Conservation (phyloP, 1,139 yeast species). For the Debaryomyces fabryi region DNA sequence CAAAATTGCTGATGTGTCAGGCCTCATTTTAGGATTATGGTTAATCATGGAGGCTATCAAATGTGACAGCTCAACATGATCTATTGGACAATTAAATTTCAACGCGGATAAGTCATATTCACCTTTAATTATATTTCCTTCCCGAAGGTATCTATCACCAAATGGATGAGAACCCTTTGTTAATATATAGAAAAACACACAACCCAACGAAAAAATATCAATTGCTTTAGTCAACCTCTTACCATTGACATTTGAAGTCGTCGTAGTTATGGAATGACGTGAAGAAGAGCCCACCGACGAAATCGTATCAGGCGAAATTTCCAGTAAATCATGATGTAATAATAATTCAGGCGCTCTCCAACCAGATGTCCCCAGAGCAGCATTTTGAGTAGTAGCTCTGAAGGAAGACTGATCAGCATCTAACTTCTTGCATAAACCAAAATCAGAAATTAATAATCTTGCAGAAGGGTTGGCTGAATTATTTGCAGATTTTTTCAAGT, state of each 20-base stretch:
- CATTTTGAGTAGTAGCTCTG: slow-evolving; percentile 87
- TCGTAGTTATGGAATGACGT: slow-evolving; percentile 9
- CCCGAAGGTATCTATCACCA: slow-evolving; percentile 86
- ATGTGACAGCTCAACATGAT: slow-evolving; percentile 68
- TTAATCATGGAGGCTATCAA: slow-evolving; percentile 73
- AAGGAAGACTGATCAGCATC: slow-evolving; percentile 94
- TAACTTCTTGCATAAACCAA: slow-evolving; percentile 89
- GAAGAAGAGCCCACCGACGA: slow-evolving; percentile 33
- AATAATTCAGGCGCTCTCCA: slow-evolving; percentile 97
- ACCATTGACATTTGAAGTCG: slow-evolving; percentile 22
- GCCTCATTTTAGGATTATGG: slow-evolving; percentile 69
- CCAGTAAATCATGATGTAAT: slow-evolving; percentile 45
- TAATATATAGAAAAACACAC: slow-evolving; percentile 86
- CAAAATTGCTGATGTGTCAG: slow-evolving; percentile 67
- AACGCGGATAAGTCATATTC: slow-evolving; percentile 56
- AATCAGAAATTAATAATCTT: slow-evolving; percentile 86
- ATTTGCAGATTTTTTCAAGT: slow-evolving; percentile 36
- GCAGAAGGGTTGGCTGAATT: slow-evolving; percentile 24
- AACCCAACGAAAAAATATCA: slow-evolving; percentile 92
- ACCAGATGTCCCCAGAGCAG: slow-evolving; percentile 92
- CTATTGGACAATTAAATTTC: slow-evolving; percentile 43
- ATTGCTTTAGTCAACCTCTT: slow-evolving; percentile 85
- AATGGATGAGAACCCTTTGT: slow-evolving; percentile 92
- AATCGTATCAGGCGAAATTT: slow-evolving; percentile 45
- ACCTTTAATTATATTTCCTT: slow-evolving; percentile 82